These are phyloP conservation scores for Aspergillus thermomutatus DNA, from an alignment of 2,329 filamentous ascomycete genomes.

Conservation along the genomic window DNA sequence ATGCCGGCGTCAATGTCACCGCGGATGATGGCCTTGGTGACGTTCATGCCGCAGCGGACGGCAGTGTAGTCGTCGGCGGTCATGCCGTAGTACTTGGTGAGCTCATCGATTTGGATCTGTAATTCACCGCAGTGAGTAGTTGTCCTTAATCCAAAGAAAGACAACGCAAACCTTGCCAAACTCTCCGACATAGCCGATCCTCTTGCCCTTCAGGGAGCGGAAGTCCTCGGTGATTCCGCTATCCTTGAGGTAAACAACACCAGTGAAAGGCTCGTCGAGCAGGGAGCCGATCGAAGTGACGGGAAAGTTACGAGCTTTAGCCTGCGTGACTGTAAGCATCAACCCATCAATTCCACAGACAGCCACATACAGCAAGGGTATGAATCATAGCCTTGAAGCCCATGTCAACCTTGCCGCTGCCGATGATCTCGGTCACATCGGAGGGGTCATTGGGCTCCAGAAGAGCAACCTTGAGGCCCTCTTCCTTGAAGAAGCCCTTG, in stretches of 20 bases:
- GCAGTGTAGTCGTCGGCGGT: constrained; percentile 69
- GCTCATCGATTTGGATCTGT: constrained; percentile 76
- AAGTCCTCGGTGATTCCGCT: constrained; percentile 74
- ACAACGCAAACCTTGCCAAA: constrained; percentile 59
- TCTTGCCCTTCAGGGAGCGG: constrained; percentile 69
- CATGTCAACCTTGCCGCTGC: constrained; percentile 70
- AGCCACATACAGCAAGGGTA: constrained; percentile 61
- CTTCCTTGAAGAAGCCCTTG: constrained; percentile 70
- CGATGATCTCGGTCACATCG: constrained; percentile 79
- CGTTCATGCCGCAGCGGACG: constrained; percentile 77
- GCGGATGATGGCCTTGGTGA: constrained; percentile 70
- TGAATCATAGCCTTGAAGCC: constrained; percentile 85
- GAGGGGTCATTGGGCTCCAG: constrained; percentile 77
- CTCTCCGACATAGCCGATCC: constrained; percentile 75
- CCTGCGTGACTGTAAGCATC: constrained; percentile 42
- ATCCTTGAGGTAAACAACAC: constrained; percentile 71
- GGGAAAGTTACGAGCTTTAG: constrained; percentile 72
- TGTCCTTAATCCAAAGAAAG: not conserved
- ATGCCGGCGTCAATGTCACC: constrained; percentile 72
- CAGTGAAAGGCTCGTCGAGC: constrained; percentile 76
- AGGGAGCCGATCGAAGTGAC: constrained; percentile 70
- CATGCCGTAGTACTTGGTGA: constrained; percentile 76
- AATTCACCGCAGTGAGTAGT: not conserved
- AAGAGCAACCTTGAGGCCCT: constrained; percentile 73
- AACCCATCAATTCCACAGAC: not conserved